Percentiles rank a stretch among this genome's conserved stretches.
Evolutionary conservation across 1,139 yeast genomes (phyloP).

Genomic region (Magnusiomyces ingens): DNA sequence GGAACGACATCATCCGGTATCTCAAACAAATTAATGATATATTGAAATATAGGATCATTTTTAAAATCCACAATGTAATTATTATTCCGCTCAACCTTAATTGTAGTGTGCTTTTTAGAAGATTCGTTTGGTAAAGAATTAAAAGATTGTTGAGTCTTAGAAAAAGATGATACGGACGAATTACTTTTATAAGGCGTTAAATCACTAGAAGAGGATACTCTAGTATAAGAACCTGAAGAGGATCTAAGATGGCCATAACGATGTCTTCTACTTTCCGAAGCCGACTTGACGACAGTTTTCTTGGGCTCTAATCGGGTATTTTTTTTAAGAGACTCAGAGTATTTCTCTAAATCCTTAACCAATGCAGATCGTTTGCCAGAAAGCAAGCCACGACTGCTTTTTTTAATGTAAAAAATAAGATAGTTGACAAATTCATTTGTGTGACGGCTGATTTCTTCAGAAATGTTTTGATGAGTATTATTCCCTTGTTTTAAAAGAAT

Average conservation of each 20-base stretch:
- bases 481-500: neutral
- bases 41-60: neutral
- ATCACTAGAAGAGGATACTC: neutral
- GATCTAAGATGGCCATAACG: neutral
- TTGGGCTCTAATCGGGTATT: slow-evolving; percentile 3
- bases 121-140: neutral
- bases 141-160: neutral
- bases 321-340: neutral
- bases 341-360: neutral
- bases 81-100: neutral
- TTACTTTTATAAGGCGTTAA: too few relatives aligned
- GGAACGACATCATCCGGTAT: neutral
- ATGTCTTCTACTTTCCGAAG: neutral
- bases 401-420: slow-evolving; percentile 1
- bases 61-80: neutral
- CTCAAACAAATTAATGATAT: slow-evolving; percentile 1
- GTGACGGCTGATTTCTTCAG: slow-evolving; percentile 1
- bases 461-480: neutral
- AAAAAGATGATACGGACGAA: neutral
- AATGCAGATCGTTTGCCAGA: neutral
- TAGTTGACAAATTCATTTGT: neutral
- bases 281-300: neutral
- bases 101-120: neutral
- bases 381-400: neutral
- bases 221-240: neutral